Evolutionary conservation across 176 grass and related monocot species (phyloP), one percentile per base, ranked within the genome.

Genomic region (Phyllostachys edulis): DNA sequence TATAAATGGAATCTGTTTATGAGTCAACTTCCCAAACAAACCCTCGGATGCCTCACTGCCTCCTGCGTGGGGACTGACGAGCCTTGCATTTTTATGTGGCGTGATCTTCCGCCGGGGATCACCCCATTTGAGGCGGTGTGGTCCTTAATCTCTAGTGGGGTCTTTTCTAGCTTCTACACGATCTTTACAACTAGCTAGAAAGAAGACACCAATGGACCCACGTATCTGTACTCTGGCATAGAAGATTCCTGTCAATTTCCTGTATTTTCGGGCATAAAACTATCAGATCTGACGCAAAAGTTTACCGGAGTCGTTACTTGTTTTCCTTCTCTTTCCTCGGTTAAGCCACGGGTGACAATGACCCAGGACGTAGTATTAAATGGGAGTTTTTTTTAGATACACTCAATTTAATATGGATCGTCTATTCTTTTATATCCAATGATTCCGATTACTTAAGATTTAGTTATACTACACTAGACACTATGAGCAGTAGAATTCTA

Each of bases 41-140:
- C n/a, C n/a, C n/a, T 21, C 21, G 52, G 52, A 74, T 56, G 26
- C 8, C 42, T 42, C 5, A 4, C 8, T 89, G 70, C 52, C 63
- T 63, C 63, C 42, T 18, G 4, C 60, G 84, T 90, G 73, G 79
- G 78, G 78, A 55, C 23, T 71, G 61, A 73, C 50, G 54, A 26
- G 55, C 26, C 20, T 76, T 46, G 76, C 80, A 62, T 75, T 36
- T 71, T 18, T 52, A 61, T 80, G 44, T 54, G 7, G 87, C 59
- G 67, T 74, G 77, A 81, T 75, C 85, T 81, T 68, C 29, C 29
- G 29, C 32, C 66, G 42, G 46, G 57, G 69, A 81, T 81, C 78
- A 16, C 77, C 77, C 50, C 69, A 44, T 44, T 23, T 64, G 40
- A 78, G 57, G 44, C 45, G n/a, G 24, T 34, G 78, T 87, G 85